Evolutionary conservation across 129 eudicot species (phyloP), one percentile per base, ranked within the genome.

Genomic region (Solidago caesia): DNA sequence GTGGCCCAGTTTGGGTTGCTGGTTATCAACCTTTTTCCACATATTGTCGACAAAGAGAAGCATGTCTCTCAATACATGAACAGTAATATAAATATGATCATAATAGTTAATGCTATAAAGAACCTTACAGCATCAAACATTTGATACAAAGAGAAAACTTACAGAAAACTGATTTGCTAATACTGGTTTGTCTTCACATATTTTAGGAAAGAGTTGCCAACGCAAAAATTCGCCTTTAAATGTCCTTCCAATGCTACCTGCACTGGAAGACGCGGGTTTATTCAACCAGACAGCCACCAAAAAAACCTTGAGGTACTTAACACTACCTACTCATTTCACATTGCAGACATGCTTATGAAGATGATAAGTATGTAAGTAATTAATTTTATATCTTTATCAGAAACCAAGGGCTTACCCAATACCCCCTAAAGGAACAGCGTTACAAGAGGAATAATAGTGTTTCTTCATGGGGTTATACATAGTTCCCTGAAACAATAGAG

Each of bases 241-340:
- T 82, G 89, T 90, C 86, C 98, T 87, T 58, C 96, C 98, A 21
- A 94, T 94, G 96, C 98, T 94, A 77, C 98, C 98, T 75, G 96
- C 91, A 70, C 98, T 90, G 89, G 76, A 63, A 77, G 60, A 72
- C 75, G 59, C 64, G 56, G 78, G 51, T n/a, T 33, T 33, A 33
- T 33, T 33, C 39, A 33, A 33, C 39, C 39, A 62, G 53, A 77
- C 70, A 82, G 56, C 77, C 47, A 79, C 79, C 72, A 71, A 33
- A 64, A 21, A 39, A 15, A 42, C 4, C n/a, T 11, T n/a, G 47
- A 27, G 13, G 42, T 64, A 8, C 27, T 5, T 58, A 58, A 58
- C 43, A 12, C 27, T 42, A 64, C 21, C 21, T 21, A 21, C 58
- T 52, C 58, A 52, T 21, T 52, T 48, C 70, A 75, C 57, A 58